Base-by-base conservation (phyloP, 2,329 filamentous ascomycete species). In the Apiospora sp. region DNA sequence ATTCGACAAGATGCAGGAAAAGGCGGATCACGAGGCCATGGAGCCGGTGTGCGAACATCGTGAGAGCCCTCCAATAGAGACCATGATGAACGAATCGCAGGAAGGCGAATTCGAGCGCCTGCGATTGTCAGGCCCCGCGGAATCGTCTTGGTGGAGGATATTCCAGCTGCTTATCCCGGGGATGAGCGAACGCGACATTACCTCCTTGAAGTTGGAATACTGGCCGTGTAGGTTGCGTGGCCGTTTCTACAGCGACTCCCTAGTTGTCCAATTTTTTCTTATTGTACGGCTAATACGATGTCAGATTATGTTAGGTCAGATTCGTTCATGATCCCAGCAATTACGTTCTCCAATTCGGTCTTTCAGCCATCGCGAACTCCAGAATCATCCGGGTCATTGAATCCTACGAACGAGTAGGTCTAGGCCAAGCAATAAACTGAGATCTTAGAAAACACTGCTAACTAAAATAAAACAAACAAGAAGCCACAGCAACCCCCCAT, bases 121-220 rank as follows among this genome's bases (percentile, higher is more conserved):
- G 34, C 68, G 68, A n/a, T 49, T 19, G 16, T 34, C 43, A 7
- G 44, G 41, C 1, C 22, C 69, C 1, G 73, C 69, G 22, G 58
- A 71, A 22, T 67, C 71, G 1, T 46, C 69, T 1, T 74, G 73
- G 73, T 74, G 71, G 71, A 72, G n/a, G 27, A 22, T 72, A 12
- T 74, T 74, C n/a, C 67, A 70, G 12, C 67, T 74, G 12, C 51
- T 74, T 22, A 71, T 74, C 22, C 73, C 73, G 2, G 69, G 54
- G 3, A 72, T 74, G 69, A 6, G 14, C 16, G 19, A 10, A 16
- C 27, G 27, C 10, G 27, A 22, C 6, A 34, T 58, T 22, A 2
- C 27, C 27, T 34, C 14, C 1, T 22, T 58, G 4, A 58, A 58
- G 27, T 10, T 34, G 51, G 14, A 58, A 1, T 58, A 34, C 27